Percentiles rank a stretch among this genome's conserved stretches.
phyloP scores from a whole-genome alignment of 805 yeast species.

The Suhomyces sp. region DNA sequence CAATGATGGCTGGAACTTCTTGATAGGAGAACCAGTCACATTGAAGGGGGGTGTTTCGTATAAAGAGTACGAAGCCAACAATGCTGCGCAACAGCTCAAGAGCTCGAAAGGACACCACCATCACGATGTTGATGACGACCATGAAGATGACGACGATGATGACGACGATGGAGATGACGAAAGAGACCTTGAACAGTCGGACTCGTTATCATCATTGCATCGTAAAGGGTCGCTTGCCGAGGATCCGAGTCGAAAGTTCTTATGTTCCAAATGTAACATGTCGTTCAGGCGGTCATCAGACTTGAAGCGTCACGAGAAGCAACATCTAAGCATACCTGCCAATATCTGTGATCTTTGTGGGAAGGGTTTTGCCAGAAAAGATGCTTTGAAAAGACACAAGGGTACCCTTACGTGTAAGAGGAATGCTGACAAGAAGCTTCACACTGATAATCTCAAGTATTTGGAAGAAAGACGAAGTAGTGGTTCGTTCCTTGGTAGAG shows the following conservation, averaged over 20 bases:
- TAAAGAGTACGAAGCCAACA: constrained; percentile 1
- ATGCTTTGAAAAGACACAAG: constrained; percentile 73
- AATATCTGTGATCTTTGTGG: constrained; percentile 75
- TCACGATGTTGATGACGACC: constrained; percentile 8
- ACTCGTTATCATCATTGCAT: neutral
- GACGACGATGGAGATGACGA: constrained; percentile 9
- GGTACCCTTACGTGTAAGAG: constrained; percentile 75
- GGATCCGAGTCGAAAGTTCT: constrained; percentile 39
- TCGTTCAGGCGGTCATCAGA: constrained; percentile 69
- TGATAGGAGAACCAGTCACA: constrained; percentile 24
- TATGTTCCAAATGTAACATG: constrained; percentile 60
- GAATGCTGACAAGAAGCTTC: constrained; percentile 55
- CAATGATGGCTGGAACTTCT: constrained; percentile 35
- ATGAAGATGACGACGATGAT: constrained; percentile 6
- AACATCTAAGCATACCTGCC: constrained; percentile 69
- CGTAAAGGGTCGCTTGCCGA: constrained; percentile 5
- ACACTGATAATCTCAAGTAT: constrained; percentile 33
- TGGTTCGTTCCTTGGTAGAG: constrained; percentile 1
- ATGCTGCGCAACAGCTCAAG: constrained; percentile 6
- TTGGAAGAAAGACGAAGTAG: constrained; percentile 11
- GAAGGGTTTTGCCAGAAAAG: constrained; percentile 81
- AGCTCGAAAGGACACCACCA: constrained; percentile 5
- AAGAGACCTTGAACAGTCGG: constrained; percentile 2
- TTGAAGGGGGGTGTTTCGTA: constrained; percentile 11
- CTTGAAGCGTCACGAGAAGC: constrained; percentile 72